phyloP scores from a whole-genome alignment of 2,329 filamentous ascomycete genomes.

The Apiospora kogelbergensis region DNA sequence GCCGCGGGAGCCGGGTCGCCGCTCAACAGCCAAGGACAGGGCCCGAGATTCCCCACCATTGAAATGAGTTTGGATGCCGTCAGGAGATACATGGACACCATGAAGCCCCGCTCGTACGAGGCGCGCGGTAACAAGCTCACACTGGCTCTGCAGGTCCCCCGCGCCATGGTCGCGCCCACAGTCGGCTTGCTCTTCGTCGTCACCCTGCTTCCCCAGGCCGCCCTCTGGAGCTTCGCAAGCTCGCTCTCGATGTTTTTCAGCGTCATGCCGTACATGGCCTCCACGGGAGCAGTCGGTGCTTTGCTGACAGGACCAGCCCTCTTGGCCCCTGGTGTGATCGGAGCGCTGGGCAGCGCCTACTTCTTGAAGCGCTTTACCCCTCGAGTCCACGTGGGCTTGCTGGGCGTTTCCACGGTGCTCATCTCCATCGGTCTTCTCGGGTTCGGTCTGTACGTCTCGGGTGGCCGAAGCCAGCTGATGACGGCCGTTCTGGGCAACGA shows the following conservation, averaged over 20 bases:
- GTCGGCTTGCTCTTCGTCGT: conserved; percentile 45
- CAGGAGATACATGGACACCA: conserved; percentile 37
- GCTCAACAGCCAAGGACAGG: conserved; percentile 19
- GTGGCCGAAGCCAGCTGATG: conserved; percentile 27
- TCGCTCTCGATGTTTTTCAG: conserved; percentile 49
- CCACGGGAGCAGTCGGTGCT: conserved; percentile 40
- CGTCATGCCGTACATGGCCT: conserved; percentile 42
- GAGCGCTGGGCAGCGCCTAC: conserved; percentile 32
- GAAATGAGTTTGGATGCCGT: conserved; percentile 33
- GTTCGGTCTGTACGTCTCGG: conserved; percentile 44
- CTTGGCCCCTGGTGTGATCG: conserved; percentile 35
- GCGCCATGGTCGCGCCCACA: conserved; percentile 50
- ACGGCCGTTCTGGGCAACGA: not conserved
- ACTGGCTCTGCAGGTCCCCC: conserved; percentile 44
- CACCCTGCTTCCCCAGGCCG: conserved; percentile 44
- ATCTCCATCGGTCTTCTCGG: conserved; percentile 42
- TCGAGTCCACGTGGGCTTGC: conserved; percentile 31
- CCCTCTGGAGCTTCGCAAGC: conserved; percentile 47
- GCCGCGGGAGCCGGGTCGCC: conserved; percentile 21
- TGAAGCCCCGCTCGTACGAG: conserved; percentile 40
- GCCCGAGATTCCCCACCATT: conserved; percentile 21
- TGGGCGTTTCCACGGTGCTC: conserved; percentile 39
- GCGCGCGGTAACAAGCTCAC: conserved; percentile 26
- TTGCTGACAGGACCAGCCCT: conserved; percentile 47
- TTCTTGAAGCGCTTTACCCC: conserved; percentile 33